Base-by-base conservation (phyloP, 768 basidiomycete species). In the Leccinum barrowsii region DNA sequence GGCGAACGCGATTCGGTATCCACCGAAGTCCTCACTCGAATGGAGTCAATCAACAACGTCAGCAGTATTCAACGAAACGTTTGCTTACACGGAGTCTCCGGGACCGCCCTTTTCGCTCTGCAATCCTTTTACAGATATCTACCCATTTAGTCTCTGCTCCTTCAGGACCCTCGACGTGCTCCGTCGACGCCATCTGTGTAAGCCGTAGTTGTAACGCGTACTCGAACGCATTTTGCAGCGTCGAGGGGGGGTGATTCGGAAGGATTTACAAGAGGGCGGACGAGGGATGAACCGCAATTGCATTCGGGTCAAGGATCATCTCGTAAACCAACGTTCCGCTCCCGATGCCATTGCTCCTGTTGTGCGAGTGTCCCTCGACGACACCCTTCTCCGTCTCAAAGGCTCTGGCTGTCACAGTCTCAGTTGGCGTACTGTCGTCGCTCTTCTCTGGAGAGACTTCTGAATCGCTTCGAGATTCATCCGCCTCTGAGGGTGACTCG, bases 91-190 rank as follows among this genome's bases (percentile, higher is more conserved):
- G 67, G 71, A 24, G 59, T 62, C 34, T 73, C 71, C 7, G 69
- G 63, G 28, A 54, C 56, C 0, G 65, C 65, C 42, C 76, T 24
- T 76, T 79, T 63, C 78, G 78, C 57, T 86, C 86, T 0, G 93
- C 86, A 67, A 94, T 87, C 89, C 90, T 96, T 5, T 82, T 75
- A 70, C 95, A 96, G 11, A 93, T 80, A 26, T 93, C 92, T 15
- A 93, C 76, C 84, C 93, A 94, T 57, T 84, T 86, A 17, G 77
- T 74, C 60, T 89, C 86, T 0, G 94, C 94, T 42, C 85, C 83
- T 65, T 95, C 92, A 0, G 93, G 81, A 0, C 97, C 96, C 37
- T 94, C 88, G 17, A 90, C 81, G 37, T 87, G 82, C 73, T 99
- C 97, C 19, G 82, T 80, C 51, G 98, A 75, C 6, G 87, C 84